Evolutionary conservation across 129 eudicot genomes (phyloP), one percentile per base, ranked within the genome.

Genomic region (Deinandra increscens): DNA sequence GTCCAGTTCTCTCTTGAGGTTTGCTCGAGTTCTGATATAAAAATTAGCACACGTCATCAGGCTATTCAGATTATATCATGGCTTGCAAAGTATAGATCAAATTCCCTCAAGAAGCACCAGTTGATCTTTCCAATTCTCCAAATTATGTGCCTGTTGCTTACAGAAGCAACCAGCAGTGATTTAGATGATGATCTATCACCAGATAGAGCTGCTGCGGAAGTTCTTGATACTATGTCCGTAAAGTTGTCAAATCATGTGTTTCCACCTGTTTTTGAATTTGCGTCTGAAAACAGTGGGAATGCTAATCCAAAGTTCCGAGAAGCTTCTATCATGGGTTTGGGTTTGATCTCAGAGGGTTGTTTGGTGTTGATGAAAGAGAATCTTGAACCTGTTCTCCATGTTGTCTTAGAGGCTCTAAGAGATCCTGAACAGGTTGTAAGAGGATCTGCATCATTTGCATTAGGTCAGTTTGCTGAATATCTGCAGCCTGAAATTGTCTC

Each of bases 1-100:
- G 96, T 92, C 69, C 91, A 92, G 53, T 92, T 92, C 82, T 88
- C 96, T 58, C 96, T 92, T 79, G 96, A 92, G 75, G 91, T 89
- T 72, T 86, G 87, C 78, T 86, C 90, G 31, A 77, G 81, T 72
- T 66, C 85, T 55, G 83, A 81, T 76, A 68, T 86, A 66, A 88
- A 92, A 77, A 18, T 84, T 53, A 88, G 78, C 80, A 92, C 95
- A 2, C 96, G 98, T 42, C 96, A 86, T 81, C 96, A 91, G 95
- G 96, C 95, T 63, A 84, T 88, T 77, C 96, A 88, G 83, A 92
- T 92, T 22, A 84, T 92, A 60, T 92, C 98, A 45, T 92, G 96
- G 98, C 98, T 92, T 76, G 98, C 90, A 51, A 88, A 84, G 70
- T 88, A 86, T 71, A 89, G 87, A 86, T 79, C 84, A 59, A 86